Evolutionary conservation across 345 rosid genomes (phyloP).

Genomic region (Corchorus capsularis): DNA sequence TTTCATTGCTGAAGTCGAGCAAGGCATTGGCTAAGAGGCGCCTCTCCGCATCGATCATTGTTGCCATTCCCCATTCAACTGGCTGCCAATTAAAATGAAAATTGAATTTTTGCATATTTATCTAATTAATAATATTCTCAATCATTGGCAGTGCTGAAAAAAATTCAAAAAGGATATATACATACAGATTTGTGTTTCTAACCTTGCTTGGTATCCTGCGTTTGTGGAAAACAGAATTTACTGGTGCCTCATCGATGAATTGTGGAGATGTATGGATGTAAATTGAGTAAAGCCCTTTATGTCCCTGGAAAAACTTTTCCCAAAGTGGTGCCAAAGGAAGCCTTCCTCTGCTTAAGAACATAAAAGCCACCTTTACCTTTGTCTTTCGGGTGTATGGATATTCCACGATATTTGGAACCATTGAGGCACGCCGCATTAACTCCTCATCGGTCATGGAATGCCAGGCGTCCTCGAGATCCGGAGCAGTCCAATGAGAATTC

Average conservation of each 20-base stretch:
- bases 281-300: slow-evolving; percentile 46
- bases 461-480: slow-evolving; percentile 6
- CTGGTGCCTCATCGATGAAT: slow-evolving; percentile 17
- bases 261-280: slow-evolving; percentile 48
- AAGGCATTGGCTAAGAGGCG: slow-evolving; percentile 39
- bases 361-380: slow-evolving; percentile 52
- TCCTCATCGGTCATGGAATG: slow-evolving; percentile 47
- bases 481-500: slow-evolving; percentile 2
- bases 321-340: slow-evolving; percentile 50
- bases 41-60: slow-evolving; percentile 40
- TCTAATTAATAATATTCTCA: no score
- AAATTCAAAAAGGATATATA: no score
- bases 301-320: slow-evolving; percentile 50
- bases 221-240: slow-evolving; percentile 24
- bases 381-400: slow-evolving; percentile 27
- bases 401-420: slow-evolving; percentile 18
- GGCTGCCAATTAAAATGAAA: slow-evolving; percentile 22
- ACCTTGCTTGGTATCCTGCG: slow-evolving; percentile 46
- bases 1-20: slow-evolving; percentile 31
- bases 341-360: slow-evolving; percentile 52
- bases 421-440: slow-evolving; percentile 31
- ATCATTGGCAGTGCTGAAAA: no score
- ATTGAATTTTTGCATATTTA: not conserved
- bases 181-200: not conserved
- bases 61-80: slow-evolving; percentile 35